phyloP scores from a whole-genome alignment of 768 basidiomycete genomes.

The Phanerochaete carnosa region DNA sequence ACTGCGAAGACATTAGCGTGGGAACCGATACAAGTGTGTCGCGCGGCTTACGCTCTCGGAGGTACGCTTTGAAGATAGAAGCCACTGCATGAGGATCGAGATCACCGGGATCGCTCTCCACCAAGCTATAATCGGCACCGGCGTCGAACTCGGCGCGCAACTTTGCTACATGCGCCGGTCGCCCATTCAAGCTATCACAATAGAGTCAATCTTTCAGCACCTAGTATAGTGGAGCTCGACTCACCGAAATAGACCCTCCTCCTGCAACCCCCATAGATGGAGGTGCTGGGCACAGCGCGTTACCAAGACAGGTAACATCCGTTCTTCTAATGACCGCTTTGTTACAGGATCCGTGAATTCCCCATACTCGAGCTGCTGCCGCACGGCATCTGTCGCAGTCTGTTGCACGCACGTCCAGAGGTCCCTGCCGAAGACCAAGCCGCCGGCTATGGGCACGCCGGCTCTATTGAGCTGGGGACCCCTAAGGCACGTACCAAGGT shows the following conservation, averaged over 20 bases:
- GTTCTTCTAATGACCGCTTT: constrained; percentile 22
- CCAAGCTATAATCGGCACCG: constrained; percentile 88
- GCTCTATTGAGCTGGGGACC: constrained; percentile 41
- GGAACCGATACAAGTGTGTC: constrained; percentile 11
- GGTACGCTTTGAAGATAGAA: constrained; percentile 87
- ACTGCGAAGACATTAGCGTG: constrained; percentile 44
- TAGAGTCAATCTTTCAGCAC: constrained; percentile 8
- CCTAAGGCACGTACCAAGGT: constrained; percentile 55
- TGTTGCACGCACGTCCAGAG: constrained; percentile 53
- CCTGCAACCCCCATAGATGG: constrained; percentile 77
- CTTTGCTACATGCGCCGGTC: constrained; percentile 74
- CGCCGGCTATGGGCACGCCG: constrained; percentile 32
- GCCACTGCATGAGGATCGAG: constrained; percentile 94
- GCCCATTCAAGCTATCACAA: constrained; percentile 66
- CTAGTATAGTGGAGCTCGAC: constrained; percentile 19
- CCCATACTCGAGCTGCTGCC: neutral
- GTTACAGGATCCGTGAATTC: constrained; percentile 6
- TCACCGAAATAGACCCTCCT: constrained; percentile 84
- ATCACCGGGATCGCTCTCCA: constrained; percentile 75
- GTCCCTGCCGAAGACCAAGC: constrained; percentile 66
- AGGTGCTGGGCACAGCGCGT: constrained; percentile 83
- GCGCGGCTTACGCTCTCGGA: constrained; percentile 78
- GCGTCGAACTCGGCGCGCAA: constrained; percentile 81
- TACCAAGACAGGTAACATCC: constrained; percentile 67
- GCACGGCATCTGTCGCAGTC: constrained; percentile 40